These are phyloP conservation scores for Vitis hybrid DNA, from an alignment of 177 flowering plant species.

Conservation along the genomic window DNA sequence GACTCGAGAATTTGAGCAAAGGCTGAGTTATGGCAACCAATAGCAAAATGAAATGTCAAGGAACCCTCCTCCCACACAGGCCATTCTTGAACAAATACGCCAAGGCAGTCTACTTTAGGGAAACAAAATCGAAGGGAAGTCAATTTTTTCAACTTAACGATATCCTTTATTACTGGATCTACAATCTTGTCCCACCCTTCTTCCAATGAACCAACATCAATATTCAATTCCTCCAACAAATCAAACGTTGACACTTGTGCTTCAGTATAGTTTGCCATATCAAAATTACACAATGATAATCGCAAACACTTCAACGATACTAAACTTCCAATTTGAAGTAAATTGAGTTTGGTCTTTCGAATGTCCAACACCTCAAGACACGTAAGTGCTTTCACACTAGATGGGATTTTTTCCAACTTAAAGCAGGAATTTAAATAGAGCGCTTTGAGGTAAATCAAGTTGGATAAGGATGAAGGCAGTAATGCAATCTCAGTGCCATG, in stretches of 20 bases:
- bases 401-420: too few relatives aligned
- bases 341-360: too few relatives aligned
- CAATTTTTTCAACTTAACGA: constrained; percentile 1
- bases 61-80: background rate
- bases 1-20: background rate
- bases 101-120: constrained; percentile 1
- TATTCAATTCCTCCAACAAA: constrained; percentile 15
- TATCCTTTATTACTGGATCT: background rate
- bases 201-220: constrained; percentile 7
- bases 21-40: background rate
- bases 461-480: too few relatives aligned
- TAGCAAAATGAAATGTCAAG: constrained; percentile 4
- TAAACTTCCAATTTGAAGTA: too few relatives aligned
- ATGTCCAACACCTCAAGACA: too few relatives aligned
- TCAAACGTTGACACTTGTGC: constrained; percentile 2
- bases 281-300: too few relatives aligned
- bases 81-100: background rate
- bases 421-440: too few relatives aligned
- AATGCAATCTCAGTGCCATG: too few relatives aligned
- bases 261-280: too few relatives aligned
- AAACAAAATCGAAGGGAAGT: constrained; percentile 10
- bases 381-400: too few relatives aligned
- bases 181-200: background rate
- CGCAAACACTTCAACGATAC: too few relatives aligned
- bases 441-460: too few relatives aligned